Conservation (phyloP, 805 yeast genomes). For the Yarrowia hollandica region DNA sequence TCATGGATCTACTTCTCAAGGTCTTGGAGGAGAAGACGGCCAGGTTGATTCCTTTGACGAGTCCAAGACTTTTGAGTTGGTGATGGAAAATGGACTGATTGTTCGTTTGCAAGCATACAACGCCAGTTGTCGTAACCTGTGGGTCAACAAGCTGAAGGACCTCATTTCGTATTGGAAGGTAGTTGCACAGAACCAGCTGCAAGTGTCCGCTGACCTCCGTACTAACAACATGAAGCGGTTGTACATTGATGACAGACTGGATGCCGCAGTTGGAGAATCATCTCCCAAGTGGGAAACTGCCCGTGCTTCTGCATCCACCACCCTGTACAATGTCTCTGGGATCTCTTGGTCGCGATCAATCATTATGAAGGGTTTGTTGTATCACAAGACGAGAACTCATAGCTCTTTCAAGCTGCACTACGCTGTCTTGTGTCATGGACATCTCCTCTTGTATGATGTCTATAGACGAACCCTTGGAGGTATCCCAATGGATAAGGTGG, state of each 20-base stretch:
- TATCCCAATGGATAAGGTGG: constrained; percentile 49
- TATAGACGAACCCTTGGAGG: constrained; percentile 51
- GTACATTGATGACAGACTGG: constrained; percentile 49
- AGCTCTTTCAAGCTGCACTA: constrained; percentile 60
- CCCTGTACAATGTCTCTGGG: constrained; percentile 55
- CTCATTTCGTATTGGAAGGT: constrained; percentile 24
- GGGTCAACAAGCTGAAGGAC: constrained; percentile 17
- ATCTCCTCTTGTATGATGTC: constrained; percentile 56
- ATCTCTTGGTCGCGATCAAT: constrained; percentile 61
- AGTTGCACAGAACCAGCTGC: constrained; percentile 8
- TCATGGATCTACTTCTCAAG: neutral
- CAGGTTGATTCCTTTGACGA: constrained; percentile 46
- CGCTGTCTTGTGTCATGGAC: constrained; percentile 71
- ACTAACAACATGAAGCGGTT: constrained; percentile 25
- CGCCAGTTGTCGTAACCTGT: neutral
- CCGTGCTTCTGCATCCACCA: constrained; percentile 54
- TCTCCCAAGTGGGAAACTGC: constrained; percentile 57
- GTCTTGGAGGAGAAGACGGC: constrained; percentile 74
- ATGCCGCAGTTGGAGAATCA: constrained; percentile 52
- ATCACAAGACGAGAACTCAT: constrained; percentile 68
- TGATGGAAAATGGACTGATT: constrained; percentile 19
- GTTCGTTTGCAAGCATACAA: constrained; percentile 25
- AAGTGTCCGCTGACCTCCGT: neutral
- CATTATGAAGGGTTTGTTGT: constrained; percentile 64
- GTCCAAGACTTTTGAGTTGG: constrained; percentile 30